Evolutionary conservation across 2,329 filamentous ascomycete genomes (phyloP), one percentile per base, ranked within the genome.

Genomic region (Aspergillus fumigatiaffinis): DNA sequence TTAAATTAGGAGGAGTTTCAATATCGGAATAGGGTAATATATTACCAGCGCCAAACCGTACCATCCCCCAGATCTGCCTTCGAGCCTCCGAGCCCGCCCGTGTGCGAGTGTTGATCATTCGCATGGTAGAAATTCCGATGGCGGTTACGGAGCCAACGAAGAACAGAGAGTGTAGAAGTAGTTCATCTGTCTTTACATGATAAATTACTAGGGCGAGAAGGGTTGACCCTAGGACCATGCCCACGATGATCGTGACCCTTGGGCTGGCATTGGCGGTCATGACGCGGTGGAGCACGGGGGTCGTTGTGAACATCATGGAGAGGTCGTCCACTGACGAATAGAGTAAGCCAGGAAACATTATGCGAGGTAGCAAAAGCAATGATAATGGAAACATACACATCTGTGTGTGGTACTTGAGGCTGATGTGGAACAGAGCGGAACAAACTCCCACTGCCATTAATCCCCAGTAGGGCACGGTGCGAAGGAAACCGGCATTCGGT

Each of bases 361-460:
- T 17, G 2, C 12, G 32, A 32, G n/a, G n/a, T 17, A 38, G 8
- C 7, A 26, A 10, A 12, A 12, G 0, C 21, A n/a, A 17, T 26
- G 26, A 41, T n/a, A 20, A 28, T 53, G 10, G 9, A 46, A 9
- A 23, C 42, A 1, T 59, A 67, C 65, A 63, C 67, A 69, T 69
- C 26, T 69, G 66, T 0, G 67, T 69, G 55, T 67, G 66, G 41
- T 69, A 69, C 54, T 68, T 68, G 8, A 69, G 57, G 25, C 62
- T 68, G 54, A 67, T 54, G 29, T 69, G 67, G 51, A 66, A 68
- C 1, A 54, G 62, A 4, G 51, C 57, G 0, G 67, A 69, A 55
- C 66, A 68, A 12, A 69, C 29, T 3, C 66, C 67, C 4, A 69
- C 67, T 6, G 60, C 62, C 32, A 61, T 62, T n/a, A 63, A 52